phyloP scores from a whole-genome alignment of 495 filamentous ascomycete genomes.

The Patellaria atrata region DNA sequence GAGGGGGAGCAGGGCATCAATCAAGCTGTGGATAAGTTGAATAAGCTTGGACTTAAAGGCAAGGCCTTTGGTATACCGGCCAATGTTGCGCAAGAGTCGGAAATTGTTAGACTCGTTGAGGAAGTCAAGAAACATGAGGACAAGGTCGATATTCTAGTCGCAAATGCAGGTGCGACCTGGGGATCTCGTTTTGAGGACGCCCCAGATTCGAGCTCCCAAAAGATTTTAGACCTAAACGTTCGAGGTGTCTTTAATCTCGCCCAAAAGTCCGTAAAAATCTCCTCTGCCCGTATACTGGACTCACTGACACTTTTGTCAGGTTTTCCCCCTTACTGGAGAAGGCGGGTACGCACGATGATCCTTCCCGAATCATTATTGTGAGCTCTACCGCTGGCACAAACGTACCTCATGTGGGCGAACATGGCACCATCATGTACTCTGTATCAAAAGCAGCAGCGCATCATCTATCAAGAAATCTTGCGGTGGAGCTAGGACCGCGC shows the following conservation, averaged over 20 bases:
- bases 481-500: conserved; percentile 29
- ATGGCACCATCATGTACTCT: conserved; percentile 33
- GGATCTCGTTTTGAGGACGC: conserved; percentile 31
- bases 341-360: conserved; percentile 24
- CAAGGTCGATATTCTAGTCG: conserved; percentile 29
- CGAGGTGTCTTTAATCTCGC: conserved; percentile 29
- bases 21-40: conserved; percentile 30
- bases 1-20: conserved; percentile 26
- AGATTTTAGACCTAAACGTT: conserved; percentile 32
- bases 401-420: conserved; percentile 28
- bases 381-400: conserved; percentile 26
- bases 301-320: conserved; percentile 3
- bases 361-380: conserved; percentile 28
- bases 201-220: conserved; percentile 26
- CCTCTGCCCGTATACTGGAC: background rate
- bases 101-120: conserved; percentile 27
- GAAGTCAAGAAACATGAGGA: conserved; percentile 23
- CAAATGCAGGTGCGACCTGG: conserved; percentile 32
- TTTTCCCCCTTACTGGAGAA: conserved; percentile 26
- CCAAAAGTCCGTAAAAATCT: conserved; percentile 13
- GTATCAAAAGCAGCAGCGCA: conserved; percentile 32
- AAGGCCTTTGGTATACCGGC: conserved; percentile 30
- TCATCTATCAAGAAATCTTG: conserved; percentile 28
- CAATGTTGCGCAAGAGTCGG: conserved; percentile 27
- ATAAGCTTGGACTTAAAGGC: conserved; percentile 27